Evolutionary conservation across 225 moss, liverwort and hornwort species (phyloP), one percentile per base, ranked within the genome.

Genomic region (Bryoerythrophyllum caledonicum): DNA sequence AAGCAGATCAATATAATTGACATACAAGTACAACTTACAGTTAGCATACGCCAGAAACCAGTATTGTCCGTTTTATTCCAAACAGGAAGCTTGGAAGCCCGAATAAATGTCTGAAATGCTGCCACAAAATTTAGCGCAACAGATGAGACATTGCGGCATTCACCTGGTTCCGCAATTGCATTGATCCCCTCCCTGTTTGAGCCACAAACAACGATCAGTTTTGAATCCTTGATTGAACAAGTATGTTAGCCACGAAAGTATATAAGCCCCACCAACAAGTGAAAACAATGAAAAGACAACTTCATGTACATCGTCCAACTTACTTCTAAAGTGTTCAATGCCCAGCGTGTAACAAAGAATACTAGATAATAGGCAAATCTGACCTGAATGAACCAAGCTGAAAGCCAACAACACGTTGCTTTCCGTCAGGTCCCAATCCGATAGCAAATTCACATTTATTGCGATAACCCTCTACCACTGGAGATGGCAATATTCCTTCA

Each of bases 361-460:
- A 81, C 53, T 67, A 74, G 48, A 55, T 61, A 48, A 70, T 48
- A 43, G 65, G 71, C 54, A 67, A 75, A 70, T 58, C 81, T 65
- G 70, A 99, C 99, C 99, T 90, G 88, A 99, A 99, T 44, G 95
- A 89, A 37, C 99, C 99, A 60, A 99, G 80, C 76, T 99, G 99
- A 57, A 95, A 99, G 63, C 99, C 99, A 62, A 99, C 99, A 49
- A 93, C 90, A 78, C 93, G 93, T 73, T 92, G 93, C 77, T 92
- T 88, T 58, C 99, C 99, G 76, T 93, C 92, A 37, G 87, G 88
- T 14, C 95, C 86, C 58, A 81, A 81, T 6, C 99, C 99, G 68
- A 99, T 92, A 63, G 88, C 94, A 68, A 99, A 99, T 86, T 99
- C 99, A 74, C 99, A 99, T 80, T 99, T 99, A 66, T 99, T 99